These are phyloP conservation scores for Lipomyces yamanashiensis DNA, from an alignment of 805 yeast genomes.

Conservation along the genomic window DNA sequence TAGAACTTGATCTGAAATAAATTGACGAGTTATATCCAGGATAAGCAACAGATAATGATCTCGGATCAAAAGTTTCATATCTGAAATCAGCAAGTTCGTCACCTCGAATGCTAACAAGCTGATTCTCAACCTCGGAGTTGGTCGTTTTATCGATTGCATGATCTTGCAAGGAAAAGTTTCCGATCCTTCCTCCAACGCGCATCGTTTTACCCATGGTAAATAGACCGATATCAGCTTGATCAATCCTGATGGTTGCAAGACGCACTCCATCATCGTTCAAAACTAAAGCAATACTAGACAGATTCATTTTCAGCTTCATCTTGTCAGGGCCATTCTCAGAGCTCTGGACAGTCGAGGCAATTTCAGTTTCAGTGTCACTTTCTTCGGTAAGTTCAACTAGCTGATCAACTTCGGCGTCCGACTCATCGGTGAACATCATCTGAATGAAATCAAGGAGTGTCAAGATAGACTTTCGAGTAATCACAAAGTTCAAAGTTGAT, in stretches of 20 bases:
- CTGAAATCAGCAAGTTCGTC: constrained; percentile 77
- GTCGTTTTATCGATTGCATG: constrained; percentile 54
- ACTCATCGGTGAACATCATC: constrained; percentile 72
- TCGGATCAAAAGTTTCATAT: constrained; percentile 78
- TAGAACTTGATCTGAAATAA: constrained; percentile 73
- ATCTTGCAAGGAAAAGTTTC: constrained; percentile 78
- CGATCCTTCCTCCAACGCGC: constrained; percentile 72
- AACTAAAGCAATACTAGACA: constrained; percentile 74
- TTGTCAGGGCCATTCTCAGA: constrained; percentile 28
- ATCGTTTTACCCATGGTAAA: constrained; percentile 74
- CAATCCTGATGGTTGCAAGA: constrained; percentile 75
- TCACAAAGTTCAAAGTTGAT: constrained; percentile 75
- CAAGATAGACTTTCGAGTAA: constrained; percentile 77
- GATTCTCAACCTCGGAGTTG: constrained; percentile 64
- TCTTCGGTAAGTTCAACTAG: constrained; percentile 17
- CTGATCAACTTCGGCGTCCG: constrained; percentile 7
- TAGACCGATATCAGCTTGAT: constrained; percentile 71
- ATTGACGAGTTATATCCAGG: constrained; percentile 57
- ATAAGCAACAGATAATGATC: constrained; percentile 46
- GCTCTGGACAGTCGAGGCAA: constrained; percentile 22
- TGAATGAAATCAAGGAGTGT: constrained; percentile 79
- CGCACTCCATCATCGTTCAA: constrained; percentile 83
- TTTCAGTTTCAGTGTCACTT: constrained; percentile 26
- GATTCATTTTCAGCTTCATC: constrained; percentile 66
- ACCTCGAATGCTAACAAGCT: constrained; percentile 79